These are phyloP conservation scores for Solanum clarkiae DNA, from an alignment of 257 asterid genomes.

Conservation along the genomic window DNA sequence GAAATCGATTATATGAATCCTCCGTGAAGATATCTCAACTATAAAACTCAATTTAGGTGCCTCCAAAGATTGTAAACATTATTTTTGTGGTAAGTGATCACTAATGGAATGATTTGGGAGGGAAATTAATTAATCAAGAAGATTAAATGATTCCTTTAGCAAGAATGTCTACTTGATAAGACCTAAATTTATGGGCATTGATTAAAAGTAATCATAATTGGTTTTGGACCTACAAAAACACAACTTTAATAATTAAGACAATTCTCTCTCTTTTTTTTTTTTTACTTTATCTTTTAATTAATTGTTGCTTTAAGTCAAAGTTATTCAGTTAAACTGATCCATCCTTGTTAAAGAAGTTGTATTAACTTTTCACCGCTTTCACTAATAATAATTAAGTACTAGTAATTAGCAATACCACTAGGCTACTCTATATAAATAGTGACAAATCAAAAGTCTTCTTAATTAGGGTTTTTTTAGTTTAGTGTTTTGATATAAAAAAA, in stretches of 20 bases:
- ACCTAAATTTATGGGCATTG: slow-evolving; percentile 14
- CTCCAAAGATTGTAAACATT: not conserved
- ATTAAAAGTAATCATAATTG: slow-evolving; percentile 13
- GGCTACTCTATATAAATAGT: not conserved
- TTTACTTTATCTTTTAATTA: slow-evolving; percentile 9
- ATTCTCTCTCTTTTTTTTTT: slow-evolving; percentile 26
- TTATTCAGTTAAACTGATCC: slow-evolving; percentile 31
- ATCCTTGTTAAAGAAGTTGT: not conserved
- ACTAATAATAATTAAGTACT: not conserved
- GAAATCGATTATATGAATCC: not conserved
- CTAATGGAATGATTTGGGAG: not conserved
- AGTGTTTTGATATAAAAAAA: too few species aligned
- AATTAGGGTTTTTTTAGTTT: not conserved
- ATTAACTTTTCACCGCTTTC: not conserved
- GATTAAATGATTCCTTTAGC: not conserved
- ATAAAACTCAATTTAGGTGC: too few species aligned
- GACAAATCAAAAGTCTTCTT: not conserved
- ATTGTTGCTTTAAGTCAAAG: slow-evolving; percentile 27
- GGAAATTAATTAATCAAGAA: not conserved
- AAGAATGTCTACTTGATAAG: not conserved
- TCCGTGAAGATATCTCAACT: too few species aligned
- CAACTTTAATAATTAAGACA: slow-evolving; percentile 22
- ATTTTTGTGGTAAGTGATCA: not conserved
- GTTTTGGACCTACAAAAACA: slow-evolving; percentile 18
- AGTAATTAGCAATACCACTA: not conserved